phyloP scores from a whole-genome alignment of 192 early-diverging fungal genomes.

The Pilaira anomala region DNA sequence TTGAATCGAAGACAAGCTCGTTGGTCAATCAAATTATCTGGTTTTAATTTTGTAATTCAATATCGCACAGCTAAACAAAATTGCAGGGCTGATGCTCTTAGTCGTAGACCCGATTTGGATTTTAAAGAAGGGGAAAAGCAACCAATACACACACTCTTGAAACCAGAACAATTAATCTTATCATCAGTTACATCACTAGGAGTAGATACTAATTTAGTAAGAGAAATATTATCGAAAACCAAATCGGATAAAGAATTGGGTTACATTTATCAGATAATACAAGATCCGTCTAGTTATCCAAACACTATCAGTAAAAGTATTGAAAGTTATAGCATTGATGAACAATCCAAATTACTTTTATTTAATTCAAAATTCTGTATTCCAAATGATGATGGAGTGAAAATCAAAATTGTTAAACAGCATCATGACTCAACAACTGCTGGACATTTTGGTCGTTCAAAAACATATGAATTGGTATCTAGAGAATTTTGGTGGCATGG shows the following conservation, averaged over 20 bases:
- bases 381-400: slow-evolving; percentile 17
- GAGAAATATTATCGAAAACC: not conserved
- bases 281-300: not conserved
- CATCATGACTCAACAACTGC: slow-evolving; percentile 31
- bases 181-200: too few relatives aligned
- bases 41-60: too few relatives aligned
- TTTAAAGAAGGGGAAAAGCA: slow-evolving; percentile 9
- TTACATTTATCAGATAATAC: not conserved
- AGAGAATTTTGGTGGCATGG: slow-evolving; percentile 38
- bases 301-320: not conserved
- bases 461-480: slow-evolving; percentile 36
- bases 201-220: too few relatives aligned
- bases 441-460: slow-evolving; percentile 37
- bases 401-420: slow-evolving; percentile 11
- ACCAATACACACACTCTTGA: not conserved
- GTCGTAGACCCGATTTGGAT: slow-evolving; percentile 1
- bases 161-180: not conserved
- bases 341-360: slow-evolving; percentile 14
- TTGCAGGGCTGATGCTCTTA: slow-evolving; percentile 9
- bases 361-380: slow-evolving; percentile 23
- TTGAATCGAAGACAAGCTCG: too few relatives aligned
- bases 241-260: not conserved
- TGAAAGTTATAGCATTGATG: not conserved
- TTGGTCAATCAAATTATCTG: too few relatives aligned
- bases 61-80: not conserved